Evolutionary conservation across 2,329 filamentous ascomycete genomes (phyloP).

Genomic region (Pestalotiopsis sp.): DNA sequence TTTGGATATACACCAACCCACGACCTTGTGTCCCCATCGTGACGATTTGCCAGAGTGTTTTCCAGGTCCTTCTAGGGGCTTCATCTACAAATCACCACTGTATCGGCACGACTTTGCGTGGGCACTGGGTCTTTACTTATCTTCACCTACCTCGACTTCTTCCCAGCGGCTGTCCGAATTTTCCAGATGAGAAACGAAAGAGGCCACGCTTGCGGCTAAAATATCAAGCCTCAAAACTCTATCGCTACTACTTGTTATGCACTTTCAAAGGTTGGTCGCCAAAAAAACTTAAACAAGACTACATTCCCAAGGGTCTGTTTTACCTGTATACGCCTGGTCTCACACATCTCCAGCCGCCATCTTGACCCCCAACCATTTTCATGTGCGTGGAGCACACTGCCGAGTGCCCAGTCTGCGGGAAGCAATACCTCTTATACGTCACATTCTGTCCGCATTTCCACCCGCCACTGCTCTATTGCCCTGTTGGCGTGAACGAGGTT

Average conservation of each 20-base stretch:
- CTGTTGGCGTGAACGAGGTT: slow-evolving; percentile 42
- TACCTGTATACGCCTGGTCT: not conserved
- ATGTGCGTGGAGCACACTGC: slow-evolving; percentile 63
- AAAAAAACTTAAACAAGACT: not conserved
- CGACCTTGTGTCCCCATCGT: not conserved
- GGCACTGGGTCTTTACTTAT: not conserved
- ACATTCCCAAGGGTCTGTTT: not conserved
- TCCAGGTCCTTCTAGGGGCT: not conserved
- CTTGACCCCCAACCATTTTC: slow-evolving; percentile 36
- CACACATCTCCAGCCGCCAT: not conserved
- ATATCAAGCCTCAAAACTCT: not conserved
- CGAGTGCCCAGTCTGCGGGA: slow-evolving; percentile 62
- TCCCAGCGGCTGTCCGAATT: not conserved
- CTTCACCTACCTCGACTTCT: not conserved
- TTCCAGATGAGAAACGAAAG: not conserved
- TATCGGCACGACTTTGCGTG: not conserved
- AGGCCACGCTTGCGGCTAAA: not conserved
- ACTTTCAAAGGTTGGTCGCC: not conserved
- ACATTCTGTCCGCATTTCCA: slow-evolving; percentile 57
- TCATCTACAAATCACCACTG: not conserved
- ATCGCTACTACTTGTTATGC: not conserved
- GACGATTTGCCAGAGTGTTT: not conserved
- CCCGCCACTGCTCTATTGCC: slow-evolving; percentile 51
- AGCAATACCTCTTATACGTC: slow-evolving; percentile 61
- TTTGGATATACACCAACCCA: not conserved